phyloP scores from a whole-genome alignment of 768 basidiomycete genomes.

The Auricularia auricula-judae region DNA sequence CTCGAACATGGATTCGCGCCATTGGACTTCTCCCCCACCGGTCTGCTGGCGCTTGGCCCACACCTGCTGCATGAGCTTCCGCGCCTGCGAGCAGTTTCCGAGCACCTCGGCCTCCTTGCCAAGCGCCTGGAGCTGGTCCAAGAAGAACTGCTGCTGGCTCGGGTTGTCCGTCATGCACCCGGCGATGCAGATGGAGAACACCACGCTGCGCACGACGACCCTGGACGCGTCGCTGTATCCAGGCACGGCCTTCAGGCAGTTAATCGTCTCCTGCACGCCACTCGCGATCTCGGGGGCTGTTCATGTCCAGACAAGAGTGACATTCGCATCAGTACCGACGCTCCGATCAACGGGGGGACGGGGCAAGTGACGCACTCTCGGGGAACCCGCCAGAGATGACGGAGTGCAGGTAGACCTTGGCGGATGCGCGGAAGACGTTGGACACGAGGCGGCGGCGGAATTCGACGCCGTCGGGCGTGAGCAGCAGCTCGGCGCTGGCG shows the following conservation, averaged over 20 bases:
- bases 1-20: conserved; percentile 46
- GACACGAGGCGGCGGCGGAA: conserved; percentile 27
- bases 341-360: not conserved
- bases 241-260: conserved; percentile 30
- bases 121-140: conserved; percentile 35
- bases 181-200: conserved; percentile 42
- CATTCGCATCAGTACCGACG: not conserved
- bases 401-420: conserved; percentile 63
- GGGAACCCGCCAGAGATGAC: conserved; percentile 69
- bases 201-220: conserved; percentile 62
- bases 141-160: conserved; percentile 31
- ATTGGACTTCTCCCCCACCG: conserved; percentile 33
- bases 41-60: conserved; percentile 35
- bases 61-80: conserved; percentile 40
- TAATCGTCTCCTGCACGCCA: conserved; percentile 43
- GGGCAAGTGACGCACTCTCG: conserved; percentile 1
- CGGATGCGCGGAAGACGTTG: conserved; percentile 57
- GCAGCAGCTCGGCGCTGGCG: not conserved
- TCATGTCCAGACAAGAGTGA: not conserved
- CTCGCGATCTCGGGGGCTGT: conserved; percentile 48
- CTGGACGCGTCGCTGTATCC: conserved; percentile 26
- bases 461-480: conserved; percentile 8
- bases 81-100: conserved; percentile 55
- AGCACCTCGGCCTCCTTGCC: conserved; percentile 36
- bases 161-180: conserved; percentile 53